A percentile compares a stretch with the other conserved stretches of the same genome.
These are phyloP conservation scores for Metarhizium guizhouense DNA, from an alignment of 2,329 filamentous ascomycete genomes.

Conservation along the genomic window DNA sequence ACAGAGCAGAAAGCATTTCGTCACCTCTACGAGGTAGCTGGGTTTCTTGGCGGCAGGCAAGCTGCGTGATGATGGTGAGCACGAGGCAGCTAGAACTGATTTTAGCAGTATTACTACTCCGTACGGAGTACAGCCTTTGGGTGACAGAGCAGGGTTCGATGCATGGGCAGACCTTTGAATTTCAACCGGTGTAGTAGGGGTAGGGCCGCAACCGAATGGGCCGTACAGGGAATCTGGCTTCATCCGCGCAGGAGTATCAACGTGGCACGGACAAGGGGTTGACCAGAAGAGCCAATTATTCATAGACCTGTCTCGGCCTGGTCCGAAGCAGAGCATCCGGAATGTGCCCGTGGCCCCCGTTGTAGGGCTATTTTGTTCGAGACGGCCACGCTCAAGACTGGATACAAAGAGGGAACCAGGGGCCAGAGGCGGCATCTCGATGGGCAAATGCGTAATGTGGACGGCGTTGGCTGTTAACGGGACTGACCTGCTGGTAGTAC, in stretches of 20 bases:
- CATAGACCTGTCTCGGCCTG: too few species aligned
- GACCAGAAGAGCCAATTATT: not conserved
- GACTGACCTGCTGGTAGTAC: too few species aligned
- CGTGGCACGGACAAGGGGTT: not conserved
- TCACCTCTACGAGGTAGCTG: not conserved
- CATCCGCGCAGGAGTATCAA: not conserved
- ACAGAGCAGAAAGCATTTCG: not conserved
- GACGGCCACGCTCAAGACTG: too few species aligned
- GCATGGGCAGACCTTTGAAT: not conserved
- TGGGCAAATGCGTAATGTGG: too few species aligned
- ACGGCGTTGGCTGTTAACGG: too few species aligned
- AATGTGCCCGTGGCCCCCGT: too few species aligned
- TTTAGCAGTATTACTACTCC: not conserved
- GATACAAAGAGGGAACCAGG: too few species aligned
- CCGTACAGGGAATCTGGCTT: not conserved
- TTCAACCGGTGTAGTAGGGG: not conserved
- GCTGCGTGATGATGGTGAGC: not conserved
- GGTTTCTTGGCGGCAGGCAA: not conserved
- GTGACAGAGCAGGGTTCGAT: not conserved
- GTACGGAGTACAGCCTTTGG: not conserved
- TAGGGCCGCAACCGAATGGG: not conserved
- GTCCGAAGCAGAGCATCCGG: too few species aligned
- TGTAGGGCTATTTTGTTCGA: too few species aligned
- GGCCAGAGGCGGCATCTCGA: too few species aligned
- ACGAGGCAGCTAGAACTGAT: not conserved